Base-by-base conservation (phyloP, 2,329 filamentous ascomycete species). In the Talaromyces sp. region DNA sequence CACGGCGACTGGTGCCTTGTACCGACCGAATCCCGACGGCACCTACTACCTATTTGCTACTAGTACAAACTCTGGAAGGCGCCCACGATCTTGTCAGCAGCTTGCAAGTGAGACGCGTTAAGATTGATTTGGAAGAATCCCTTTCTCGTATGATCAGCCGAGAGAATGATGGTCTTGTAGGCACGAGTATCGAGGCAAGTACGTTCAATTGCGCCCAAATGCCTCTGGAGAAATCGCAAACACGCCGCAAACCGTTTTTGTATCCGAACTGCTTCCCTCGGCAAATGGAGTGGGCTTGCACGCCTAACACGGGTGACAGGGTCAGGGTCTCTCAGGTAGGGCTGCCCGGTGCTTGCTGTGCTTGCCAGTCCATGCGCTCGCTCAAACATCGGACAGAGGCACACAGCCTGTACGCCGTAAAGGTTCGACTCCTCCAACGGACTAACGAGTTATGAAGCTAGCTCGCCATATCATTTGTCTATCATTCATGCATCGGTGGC, bases 11-110 rank as follows among this genome's bases (percentile, higher is more conserved):
- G 2, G 15, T 19, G 27, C 27, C 27, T 31, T 31, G 27, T 31
- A 31, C 27, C 39, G 33, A 60, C 31, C 31, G 59, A 54, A 22
- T 37, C 19, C 15, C 45, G 50, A n/a, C 39, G 43, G 31, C 39
- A 37, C 47, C 31, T 41, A 62, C 47, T 41, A 52, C n/a, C 47
- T 62, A 22, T 62, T 52, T 52, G 47, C 17, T n/a, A 27, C 60
- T 62, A 41, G 39, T 56, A 22, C 33, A 33, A 22, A 17, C 35
- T 54, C 47, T 27, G 37, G 58, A 49, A 31, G 22, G 33, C 11
- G 47, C 35, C 60, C 35, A 62, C 22, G n/a, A 37, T 43, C 15
- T 62, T 33, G 25, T 37, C 15, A 35, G 17, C 13, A 15, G 31
- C 27, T 31, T 31, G 7, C 25, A 35, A 15, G 33, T 33, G 49